phyloP scores from a whole-genome alignment of 441 rosid genomes.

The Mallotus japonicus region DNA sequence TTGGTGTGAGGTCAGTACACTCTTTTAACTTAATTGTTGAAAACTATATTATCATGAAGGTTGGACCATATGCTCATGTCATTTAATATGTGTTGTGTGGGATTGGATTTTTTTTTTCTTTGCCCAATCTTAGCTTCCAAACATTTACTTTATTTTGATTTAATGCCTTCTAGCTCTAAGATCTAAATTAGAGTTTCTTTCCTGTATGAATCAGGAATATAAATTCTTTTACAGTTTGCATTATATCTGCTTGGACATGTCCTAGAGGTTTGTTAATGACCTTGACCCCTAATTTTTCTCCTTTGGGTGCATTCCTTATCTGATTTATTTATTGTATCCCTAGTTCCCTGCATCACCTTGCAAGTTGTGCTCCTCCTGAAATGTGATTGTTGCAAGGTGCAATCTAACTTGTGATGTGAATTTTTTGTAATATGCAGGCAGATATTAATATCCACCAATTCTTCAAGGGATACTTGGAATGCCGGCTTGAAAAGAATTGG shows the following conservation, averaged over 20 bases:
- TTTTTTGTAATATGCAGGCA: constrained; percentile 37
- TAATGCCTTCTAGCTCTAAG: neutral
- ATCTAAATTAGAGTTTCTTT: neutral
- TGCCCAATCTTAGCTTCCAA: neutral
- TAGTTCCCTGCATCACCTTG: neutral
- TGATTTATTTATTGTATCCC: neutral
- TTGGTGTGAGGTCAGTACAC: constrained; percentile 64
- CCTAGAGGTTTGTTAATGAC: neutral
- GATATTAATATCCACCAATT: constrained; percentile 55
- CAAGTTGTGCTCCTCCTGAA: neutral
- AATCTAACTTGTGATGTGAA: constrained; percentile 5
- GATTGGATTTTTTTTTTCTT: neutral
- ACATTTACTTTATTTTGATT: neutral
- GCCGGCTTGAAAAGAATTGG: constrained; percentile 50
- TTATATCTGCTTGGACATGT: neutral
- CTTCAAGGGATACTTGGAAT: constrained; percentile 51
- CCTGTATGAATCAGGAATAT: neutral
- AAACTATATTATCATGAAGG: neutral
- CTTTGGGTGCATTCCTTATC: neutral
- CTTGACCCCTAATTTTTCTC: neutral
- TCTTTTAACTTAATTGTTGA: neutral
- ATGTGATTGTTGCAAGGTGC: neutral
- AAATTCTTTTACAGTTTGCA: neutral
- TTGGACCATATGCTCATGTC: neutral
- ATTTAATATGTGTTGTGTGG: neutral